Base-by-base conservation (phyloP, 805 yeast species). In the Starmerella potacharoeniae region DNA sequence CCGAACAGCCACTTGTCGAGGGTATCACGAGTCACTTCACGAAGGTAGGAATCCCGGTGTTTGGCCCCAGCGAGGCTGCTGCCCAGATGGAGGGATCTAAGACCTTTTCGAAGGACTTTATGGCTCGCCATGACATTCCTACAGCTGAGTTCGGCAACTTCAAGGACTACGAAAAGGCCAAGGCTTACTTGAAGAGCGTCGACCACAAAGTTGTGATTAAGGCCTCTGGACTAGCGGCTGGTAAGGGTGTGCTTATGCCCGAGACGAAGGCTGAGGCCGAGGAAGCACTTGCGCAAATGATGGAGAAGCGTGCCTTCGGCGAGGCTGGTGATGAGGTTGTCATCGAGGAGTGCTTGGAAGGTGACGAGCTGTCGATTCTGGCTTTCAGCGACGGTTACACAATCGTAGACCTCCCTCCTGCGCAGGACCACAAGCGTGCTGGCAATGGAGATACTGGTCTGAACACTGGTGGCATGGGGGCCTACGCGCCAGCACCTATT, bases 391-490 rank as follows among this genome's bases (percentile, higher is more conserved):
- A 93, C 68, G 99, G 98, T 55, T 91, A 93, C 75, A 80, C 95
- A 10, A 83, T 82, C 66, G 79, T 82, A 68, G 90, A 87, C 68
- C 78, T 93, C 56, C 99, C 99, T 44, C 86, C 97, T 46, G 96
- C 97, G 31, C 99, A 93, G 73, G 99, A 93, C 69, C 99, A 93
- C 73, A 93, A 93, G 75, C 83, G 98, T 70, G 78, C 85, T 62
- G 95, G 95, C 54, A 87, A 95, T 65, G 90, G 90, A 58, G 99
- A 93, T 69, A 75, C 81, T 41, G 99, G 99, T 30, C 77, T 91
- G 59, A 93, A 93, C 73, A 93, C 99, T 40, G 99, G 99, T 63
- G 99, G 99, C 60, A 93, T 93, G 99, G 99, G 99, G 60, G 95
- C 97, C 7, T 93, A 93, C 67, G 93, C 97, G 7, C 99, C 99